Conservation (phyloP, 306 rosid species). For the Glycyrrhiza uralensis region DNA sequence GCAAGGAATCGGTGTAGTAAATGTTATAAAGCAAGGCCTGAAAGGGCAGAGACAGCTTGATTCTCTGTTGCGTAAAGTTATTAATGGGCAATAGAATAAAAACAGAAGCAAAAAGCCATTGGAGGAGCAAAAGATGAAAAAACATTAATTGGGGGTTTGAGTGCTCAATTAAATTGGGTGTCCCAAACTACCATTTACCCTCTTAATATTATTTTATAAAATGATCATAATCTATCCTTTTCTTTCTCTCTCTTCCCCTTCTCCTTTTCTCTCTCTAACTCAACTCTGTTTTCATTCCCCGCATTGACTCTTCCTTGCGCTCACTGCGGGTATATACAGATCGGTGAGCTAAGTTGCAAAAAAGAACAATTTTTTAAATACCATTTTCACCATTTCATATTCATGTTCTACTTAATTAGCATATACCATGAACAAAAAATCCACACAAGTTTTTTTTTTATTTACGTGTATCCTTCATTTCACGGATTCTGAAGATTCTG, state of each 20-base stretch:
- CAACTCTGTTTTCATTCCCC: constrained; percentile 30
- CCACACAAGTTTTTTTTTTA: constrained; percentile 26
- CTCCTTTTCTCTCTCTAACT: constrained; percentile 2
- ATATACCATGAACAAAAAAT: constrained; percentile 22
- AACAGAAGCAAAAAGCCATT: constrained; percentile 14
- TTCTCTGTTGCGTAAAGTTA: constrained; percentile 31
- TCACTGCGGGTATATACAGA: constrained; percentile 18
- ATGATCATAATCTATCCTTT: neutral
- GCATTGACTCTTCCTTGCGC: constrained; percentile 44
- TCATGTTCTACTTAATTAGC: constrained; percentile 16
- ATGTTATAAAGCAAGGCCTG: constrained; percentile 18
- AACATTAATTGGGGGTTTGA: neutral
- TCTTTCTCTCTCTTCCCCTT: constrained; percentile 12
- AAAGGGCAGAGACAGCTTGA: constrained; percentile 18
- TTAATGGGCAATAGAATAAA: constrained; percentile 12
- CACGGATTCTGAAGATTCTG: constrained; percentile 45
- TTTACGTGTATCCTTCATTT: constrained; percentile 29
- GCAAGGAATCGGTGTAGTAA: constrained; percentile 10
- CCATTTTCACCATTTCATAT: constrained; percentile 12
- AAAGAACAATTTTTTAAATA: neutral
- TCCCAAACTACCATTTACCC: constrained; percentile 3
- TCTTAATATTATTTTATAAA: neutral
- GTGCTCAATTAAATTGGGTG: constrained; percentile 17
- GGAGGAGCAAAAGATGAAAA: neutral
- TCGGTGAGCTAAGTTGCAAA: constrained; percentile 40